A percentile compares a stretch with the other conserved stretches of the same genome.
Evolutionary conservation across 2,329 filamentous ascomycete species (phyloP).

Genomic region (Talaromyces piceae): DNA sequence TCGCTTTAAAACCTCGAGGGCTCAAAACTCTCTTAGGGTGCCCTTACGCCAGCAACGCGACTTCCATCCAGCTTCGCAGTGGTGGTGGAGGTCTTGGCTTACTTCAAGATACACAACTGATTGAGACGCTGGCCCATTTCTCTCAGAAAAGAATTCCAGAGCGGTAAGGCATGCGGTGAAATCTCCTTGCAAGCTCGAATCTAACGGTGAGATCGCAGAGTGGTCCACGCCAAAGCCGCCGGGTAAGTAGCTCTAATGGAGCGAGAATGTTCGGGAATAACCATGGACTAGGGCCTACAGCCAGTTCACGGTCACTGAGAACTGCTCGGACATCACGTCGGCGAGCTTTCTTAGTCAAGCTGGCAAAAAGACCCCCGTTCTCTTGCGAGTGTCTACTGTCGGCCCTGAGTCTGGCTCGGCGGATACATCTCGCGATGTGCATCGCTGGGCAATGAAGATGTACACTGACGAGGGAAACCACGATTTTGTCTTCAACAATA

Average conservation of each 20-base stretch:
- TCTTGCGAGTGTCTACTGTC: slow-evolving; percentile 44
- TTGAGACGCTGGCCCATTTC: slow-evolving; percentile 56
- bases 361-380: slow-evolving; percentile 48
- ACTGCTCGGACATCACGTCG: slow-evolving; percentile 49
- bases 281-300: slow-evolving; percentile 38
- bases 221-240: slow-evolving; percentile 54
- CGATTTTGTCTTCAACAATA: slow-evolving; percentile 12
- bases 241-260: slow-evolving; percentile 23
- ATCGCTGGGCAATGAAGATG: slow-evolving; percentile 46
- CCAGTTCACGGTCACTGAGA: slow-evolving; percentile 54
- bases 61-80: slow-evolving; percentile 18
- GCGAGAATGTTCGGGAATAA: neutral
- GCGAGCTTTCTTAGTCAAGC: slow-evolving; percentile 48
- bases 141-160: slow-evolving; percentile 56
- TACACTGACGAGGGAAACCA: slow-evolving; percentile 44
- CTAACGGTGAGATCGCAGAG: slow-evolving; percentile 18
- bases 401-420: slow-evolving; percentile 41
- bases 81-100: slow-evolving; percentile 35
- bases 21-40: slow-evolving; percentile 14
- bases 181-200: too few species aligned
- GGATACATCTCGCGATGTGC: slow-evolving; percentile 44
- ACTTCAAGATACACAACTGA: slow-evolving; percentile 54
- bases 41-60: slow-evolving; percentile 18
- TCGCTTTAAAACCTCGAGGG: neutral
- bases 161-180: slow-evolving; percentile 25